Evolutionary conservation across 2,329 filamentous ascomycete species (phyloP).

Genomic region (Trichoderma brevicompactum): DNA sequence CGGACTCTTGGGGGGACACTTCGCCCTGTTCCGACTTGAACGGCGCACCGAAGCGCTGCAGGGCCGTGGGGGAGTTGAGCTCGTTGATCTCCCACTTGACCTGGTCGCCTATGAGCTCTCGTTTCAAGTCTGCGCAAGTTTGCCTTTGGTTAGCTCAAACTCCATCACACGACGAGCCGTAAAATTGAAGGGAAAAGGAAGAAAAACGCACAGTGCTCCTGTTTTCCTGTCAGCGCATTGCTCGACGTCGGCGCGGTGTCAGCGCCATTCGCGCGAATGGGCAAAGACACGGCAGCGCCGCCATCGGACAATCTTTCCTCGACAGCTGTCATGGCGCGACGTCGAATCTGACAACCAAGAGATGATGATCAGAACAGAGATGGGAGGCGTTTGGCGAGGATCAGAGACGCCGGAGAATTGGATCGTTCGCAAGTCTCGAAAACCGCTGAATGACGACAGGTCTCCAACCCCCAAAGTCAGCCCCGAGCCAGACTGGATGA

Average conservation of each 20-base stretch:
- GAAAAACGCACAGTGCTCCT: constrained; percentile 82
- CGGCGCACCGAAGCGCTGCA: constrained; percentile 92
- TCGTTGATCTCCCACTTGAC: constrained; percentile 89
- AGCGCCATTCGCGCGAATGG: constrained; percentile 40
- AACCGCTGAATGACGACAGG: background rate
- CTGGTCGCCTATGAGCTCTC: constrained; percentile 89
- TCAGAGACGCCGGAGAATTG: background rate
- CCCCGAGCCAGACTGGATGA: background rate
- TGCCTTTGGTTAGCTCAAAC: background rate
- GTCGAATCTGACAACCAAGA: background rate
- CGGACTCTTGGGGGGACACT: constrained; percentile 89
- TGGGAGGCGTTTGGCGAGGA: background rate
- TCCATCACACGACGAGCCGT: background rate
- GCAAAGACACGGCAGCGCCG: constrained; percentile 36
- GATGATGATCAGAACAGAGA: background rate
- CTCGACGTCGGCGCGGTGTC: constrained; percentile 46
- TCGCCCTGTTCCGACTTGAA: constrained; percentile 93
- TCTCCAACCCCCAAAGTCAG: background rate
- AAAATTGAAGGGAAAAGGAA: background rate
- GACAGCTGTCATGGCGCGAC: constrained; percentile 37
- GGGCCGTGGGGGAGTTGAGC: constrained; percentile 90
- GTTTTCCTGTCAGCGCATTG: constrained; percentile 80
- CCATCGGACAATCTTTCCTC: constrained; percentile 36
- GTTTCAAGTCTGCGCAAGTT: constrained; percentile 75
- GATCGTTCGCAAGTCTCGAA: background rate